Percentiles rank a stretch among this genome's conserved stretches.
These are phyloP conservation scores for Aspergillus felis DNA, from an alignment of 2,329 filamentous ascomycete species.

Conservation along the genomic window DNA sequence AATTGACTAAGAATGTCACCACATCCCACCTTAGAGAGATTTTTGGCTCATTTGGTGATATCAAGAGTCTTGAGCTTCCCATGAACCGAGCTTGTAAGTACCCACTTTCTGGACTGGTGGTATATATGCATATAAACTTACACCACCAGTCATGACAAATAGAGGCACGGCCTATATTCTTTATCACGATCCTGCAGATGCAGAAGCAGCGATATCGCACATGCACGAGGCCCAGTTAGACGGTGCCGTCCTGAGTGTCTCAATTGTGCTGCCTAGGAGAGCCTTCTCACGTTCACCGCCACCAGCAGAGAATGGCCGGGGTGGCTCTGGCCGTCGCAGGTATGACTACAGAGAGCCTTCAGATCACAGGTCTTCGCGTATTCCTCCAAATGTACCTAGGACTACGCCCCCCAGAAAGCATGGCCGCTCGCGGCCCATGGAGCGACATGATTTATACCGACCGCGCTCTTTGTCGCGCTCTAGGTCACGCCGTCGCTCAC, in stretches of 20 bases:
- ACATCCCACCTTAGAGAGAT: slow-evolving; percentile 86
- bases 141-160: slow-evolving; percentile 69
- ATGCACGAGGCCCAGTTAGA: slow-evolving; percentile 98
- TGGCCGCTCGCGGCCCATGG: slow-evolving; percentile 37
- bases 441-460: slow-evolving; percentile 55
- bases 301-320: slow-evolving; percentile 59
- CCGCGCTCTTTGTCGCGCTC: slow-evolving; percentile 56
- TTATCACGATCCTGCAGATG: slow-evolving; percentile 70
- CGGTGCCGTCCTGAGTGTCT: slow-evolving; percentile 76
- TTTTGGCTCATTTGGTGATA: slow-evolving; percentile 81
- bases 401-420: slow-evolving; percentile 39
- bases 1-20: slow-evolving; percentile 91
- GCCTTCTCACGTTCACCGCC: slow-evolving; percentile 80
- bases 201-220: slow-evolving; percentile 83
- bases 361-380: slow-evolving; percentile 21
- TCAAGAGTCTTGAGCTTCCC: slow-evolving; percentile 83
- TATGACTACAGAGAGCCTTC: slow-evolving; percentile 26
- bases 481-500: slow-evolving; percentile 35
- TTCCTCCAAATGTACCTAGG: slow-evolving; percentile 24
- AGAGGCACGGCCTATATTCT: slow-evolving; percentile 91
- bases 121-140: slow-evolving; percentile 3
- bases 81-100: slow-evolving; percentile 76
- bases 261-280: slow-evolving; percentile 78
- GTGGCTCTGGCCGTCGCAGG: slow-evolving; percentile 52
- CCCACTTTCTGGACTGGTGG: not conserved